Percentiles rank a stretch among this genome's conserved stretches.
Evolutionary conservation across 768 basidiomycete genomes (phyloP).

Genomic region (Cystofilobasidium ferigula): DNA sequence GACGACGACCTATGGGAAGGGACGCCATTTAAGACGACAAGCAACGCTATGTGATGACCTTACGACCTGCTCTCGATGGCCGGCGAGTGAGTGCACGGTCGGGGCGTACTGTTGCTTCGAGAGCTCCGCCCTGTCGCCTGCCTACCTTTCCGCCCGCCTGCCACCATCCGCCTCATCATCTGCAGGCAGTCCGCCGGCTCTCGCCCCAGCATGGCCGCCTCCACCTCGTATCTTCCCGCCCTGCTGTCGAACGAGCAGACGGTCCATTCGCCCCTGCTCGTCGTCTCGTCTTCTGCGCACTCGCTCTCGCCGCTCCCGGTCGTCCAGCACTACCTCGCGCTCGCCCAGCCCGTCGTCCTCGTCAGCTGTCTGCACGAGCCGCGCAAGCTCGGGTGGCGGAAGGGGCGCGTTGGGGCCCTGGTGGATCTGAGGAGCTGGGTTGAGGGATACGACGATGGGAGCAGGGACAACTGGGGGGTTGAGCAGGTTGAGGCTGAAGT

Average conservation of each 20-base stretch:
- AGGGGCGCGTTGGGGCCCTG: background rate
- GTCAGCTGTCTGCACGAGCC: background rate
- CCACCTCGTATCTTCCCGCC: background rate
- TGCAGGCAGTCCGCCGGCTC: too few relatives aligned
- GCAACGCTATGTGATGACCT: too few relatives aligned
- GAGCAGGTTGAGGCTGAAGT: slow-evolving; percentile 7
- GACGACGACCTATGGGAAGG: too few relatives aligned
- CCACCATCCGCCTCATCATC: too few relatives aligned
- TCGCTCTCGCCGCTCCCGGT: slow-evolving; percentile 15
- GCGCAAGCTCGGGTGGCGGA: slow-evolving; percentile 1
- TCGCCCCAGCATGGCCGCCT: background rate
- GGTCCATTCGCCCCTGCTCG: slow-evolving; percentile 2
- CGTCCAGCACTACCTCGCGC: slow-evolving; percentile 1
- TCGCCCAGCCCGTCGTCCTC: slow-evolving; percentile 1
- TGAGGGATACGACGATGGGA: slow-evolving; percentile 3
- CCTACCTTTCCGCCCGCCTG: too few relatives aligned
- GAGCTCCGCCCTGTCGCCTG: too few relatives aligned
- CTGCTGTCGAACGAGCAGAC: background rate
- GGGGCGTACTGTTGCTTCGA: too few relatives aligned
- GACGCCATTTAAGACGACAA: background rate
- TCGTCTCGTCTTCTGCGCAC: slow-evolving; percentile 16
- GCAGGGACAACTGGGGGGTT: background rate
- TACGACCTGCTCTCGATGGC: background rate
- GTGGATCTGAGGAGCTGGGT: slow-evolving; percentile 12
- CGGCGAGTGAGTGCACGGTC: background rate